Base-by-base conservation (phyloP, 495 filamentous ascomycete genomes). In the Polyplosphaeria fusca region DNA sequence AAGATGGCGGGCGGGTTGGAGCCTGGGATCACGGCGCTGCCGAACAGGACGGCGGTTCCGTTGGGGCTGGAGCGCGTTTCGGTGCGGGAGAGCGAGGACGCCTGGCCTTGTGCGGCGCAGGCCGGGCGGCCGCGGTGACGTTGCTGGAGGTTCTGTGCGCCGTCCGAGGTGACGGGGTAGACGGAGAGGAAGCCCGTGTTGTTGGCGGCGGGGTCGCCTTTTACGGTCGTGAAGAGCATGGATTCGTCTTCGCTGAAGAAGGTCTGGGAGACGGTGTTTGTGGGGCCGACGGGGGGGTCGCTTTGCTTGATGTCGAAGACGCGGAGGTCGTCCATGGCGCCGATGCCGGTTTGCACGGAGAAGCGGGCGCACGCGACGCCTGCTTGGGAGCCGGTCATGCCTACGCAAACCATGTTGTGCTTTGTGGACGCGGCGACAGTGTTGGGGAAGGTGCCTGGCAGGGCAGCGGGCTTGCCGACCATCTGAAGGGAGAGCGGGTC, bases 41-140 rank as follows among this genome's bases (percentile, higher is more conserved):
- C 82, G 55, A 83, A 85, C 1, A 83, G 69, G 4, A 83, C 76
- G 0, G 72, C 72, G 1, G 79, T 82, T 20, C 79, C 80, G 0
- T 47, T 30, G 12, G 66, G 66, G 16, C 45, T 58, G 43, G 30
- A 45, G 28, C 58, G 57, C 3, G 48, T 66, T n/a, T 67, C 72
- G 19, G 56, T 16, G 3, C 12, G 67, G 2, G 63, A 58, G 11
- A 73, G 65, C 3, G n/a, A 47, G 1, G 54, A 20, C 4, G 48
- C 16, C 23, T 9, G 23, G 4, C 16, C 18, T 26, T 20, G 11
- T 9, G 30, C 30, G 18, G 11, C 39, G 18, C 39, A 42, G 39
- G 39, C 39, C 5, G 38, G 38, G 4, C 19, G 20, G 5, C 24
- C 40, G 7, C 30, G 30, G 14, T 48, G 28, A 5, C 46, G 4